Evolutionary conservation across 2,329 filamentous ascomycete species (phyloP), one percentile per base, ranked within the genome.

Genomic region (Aspergillus thermomutatus): DNA sequence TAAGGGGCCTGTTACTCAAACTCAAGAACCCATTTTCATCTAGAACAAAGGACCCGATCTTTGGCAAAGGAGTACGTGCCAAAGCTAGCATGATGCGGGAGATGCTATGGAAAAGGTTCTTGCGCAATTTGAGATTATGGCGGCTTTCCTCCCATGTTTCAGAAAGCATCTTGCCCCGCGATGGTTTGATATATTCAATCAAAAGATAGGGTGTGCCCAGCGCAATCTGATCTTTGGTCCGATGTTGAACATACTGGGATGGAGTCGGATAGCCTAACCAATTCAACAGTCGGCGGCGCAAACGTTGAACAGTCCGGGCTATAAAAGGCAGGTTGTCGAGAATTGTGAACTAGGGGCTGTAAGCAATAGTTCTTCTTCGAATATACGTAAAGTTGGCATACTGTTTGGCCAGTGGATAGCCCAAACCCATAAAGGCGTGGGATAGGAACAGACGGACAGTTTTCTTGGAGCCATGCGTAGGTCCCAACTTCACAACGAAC

Each of bases 41-140:
- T 8, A 75, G 60, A 19, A 63, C 60, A 19, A 69, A 65, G 9
- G 72, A 74, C 3, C 72, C 71, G 53, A 76, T 75, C 10, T 61
- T 59, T 17, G 68, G 70, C n/a, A 73, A 49, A 26, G 69, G 62
- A 19, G 60, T 62, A 25, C 62, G 57, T 3, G 45, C 52, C 9
- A 67, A 19, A 37, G 23, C 52, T 11, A 67, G 45, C 2, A 66
- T 53, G 47, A 67, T 66, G 3, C 52, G 53, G 23, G 64, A 61
- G 27, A 52, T 27, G 9, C 37, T 34, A 23, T 25, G 51, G 48
- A 66, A 68, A 14, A 69, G 54, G 37, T 64, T 67, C 3, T 49
- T 60, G 23, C 63, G 55, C 28, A 62, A 37, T 21, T 54, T 48
- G 4, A 41, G 27, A 52, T 64, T 52, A 34, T 62, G 48, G 9